These are phyloP conservation scores for Phytophthora agathidicida DNA, from an alignment of 352 stramenopile genomes.

Conservation along the genomic window DNA sequence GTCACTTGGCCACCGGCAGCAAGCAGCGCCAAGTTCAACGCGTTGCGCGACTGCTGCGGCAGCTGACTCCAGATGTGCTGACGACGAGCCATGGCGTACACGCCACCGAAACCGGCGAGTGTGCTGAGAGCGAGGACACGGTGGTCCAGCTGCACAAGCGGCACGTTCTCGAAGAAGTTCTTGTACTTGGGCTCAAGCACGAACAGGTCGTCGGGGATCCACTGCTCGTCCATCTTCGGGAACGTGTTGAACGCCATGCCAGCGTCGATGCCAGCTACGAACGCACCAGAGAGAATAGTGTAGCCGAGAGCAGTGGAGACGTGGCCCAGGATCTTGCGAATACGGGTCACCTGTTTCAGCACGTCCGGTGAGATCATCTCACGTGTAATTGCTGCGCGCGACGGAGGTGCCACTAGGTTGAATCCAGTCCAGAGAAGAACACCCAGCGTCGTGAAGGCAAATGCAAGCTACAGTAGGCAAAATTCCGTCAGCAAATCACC, in stretches of 20 bases:
- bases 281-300: constrained; percentile 91
- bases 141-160: constrained; percentile 99
- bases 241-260: constrained; percentile 99
- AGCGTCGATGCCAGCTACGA: constrained; percentile 99
- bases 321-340: constrained; percentile 71
- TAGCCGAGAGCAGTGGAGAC: constrained; percentile 73
- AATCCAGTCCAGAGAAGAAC: constrained; percentile 96
- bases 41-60: constrained; percentile 73
- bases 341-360: constrained; percentile 61
- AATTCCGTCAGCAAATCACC: constrained; percentile 8
- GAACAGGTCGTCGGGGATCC: constrained; percentile 95
- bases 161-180: constrained; percentile 99
- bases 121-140: constrained; percentile 95
- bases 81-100: constrained; percentile 74
- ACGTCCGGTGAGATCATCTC: constrained; percentile 87
- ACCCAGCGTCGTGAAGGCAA: constrained; percentile 97
- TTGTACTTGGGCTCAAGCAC: constrained; percentile 89
- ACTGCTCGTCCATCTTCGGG: constrained; percentile 95
- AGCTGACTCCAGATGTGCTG: constrained; percentile 88
- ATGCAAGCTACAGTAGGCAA: constrained; percentile 76
- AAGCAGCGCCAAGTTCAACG: constrained; percentile 79
- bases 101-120: constrained; percentile 64
- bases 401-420: constrained; percentile 85
- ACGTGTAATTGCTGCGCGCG: constrained; percentile 56
- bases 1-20: constrained; percentile 84